Base-by-base conservation (phyloP, 1,284 basidiomycete genomes). In the Malassezia caprae region DNA sequence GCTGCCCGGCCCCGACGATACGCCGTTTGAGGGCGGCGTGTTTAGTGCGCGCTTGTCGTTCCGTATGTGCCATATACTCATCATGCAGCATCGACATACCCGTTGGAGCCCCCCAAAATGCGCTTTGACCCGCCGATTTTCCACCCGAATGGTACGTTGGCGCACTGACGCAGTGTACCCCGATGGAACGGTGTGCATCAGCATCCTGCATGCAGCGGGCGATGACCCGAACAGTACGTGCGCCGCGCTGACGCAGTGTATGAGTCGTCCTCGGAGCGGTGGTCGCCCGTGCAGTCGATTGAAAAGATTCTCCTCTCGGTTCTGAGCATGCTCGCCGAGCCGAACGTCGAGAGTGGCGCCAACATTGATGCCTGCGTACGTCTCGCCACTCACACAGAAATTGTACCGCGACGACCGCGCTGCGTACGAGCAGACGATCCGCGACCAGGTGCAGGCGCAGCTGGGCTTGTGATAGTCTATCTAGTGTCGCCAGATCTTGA, bases 291-390 rank as follows among this genome's bases (percentile, higher is more conserved):
- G 0, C 90, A 94, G 77, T 88, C 86, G 69, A 89, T 98, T 40
- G 88, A 98, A 78, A 96, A 94, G 76, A 94, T 98, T 58, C 60
- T 77, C 27, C 61, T 98, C 6, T 90, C 88, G 64, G 93, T 98
- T 19, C 84, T 98, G 63, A 93, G 88, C 52, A 96, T 99, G 93
- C 82, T 99, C n/a, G 91, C 94, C 62, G 93, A 98, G 79, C 94
- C 94, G n/a, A 99, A 99, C 77, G 81, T 96, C 51, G 94, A 99
- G 78, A 90, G 87, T 63, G 93, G 93, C 30, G 94, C 94, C 43
- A 96, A 96, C 77, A 88, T 99, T 58, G 93, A 98, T 56, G 77
- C 76, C 34, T 77, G 76, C 66, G 76, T 77, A 56, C 64, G 76
- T 68, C 1, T 8, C 24, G 13, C 39, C 13, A 15, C 34, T 42